Percentiles rank a stretch among this genome's conserved stretches.
Evolutionary conservation across 1,284 basidiomycete genomes (phyloP).

Genomic region (Papiliotrema laurentii): DNA sequence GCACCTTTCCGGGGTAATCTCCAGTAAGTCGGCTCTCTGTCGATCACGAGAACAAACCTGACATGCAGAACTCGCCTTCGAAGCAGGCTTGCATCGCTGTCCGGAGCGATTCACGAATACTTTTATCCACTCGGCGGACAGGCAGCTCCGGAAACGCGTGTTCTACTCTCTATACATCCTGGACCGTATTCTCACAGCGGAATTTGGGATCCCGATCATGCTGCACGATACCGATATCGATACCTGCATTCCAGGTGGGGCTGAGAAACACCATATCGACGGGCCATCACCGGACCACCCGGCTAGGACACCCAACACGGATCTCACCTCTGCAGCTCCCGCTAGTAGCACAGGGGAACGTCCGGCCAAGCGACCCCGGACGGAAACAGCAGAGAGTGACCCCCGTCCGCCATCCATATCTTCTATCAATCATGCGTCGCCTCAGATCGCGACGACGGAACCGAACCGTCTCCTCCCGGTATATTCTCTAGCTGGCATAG

Average conservation of each 20-base stretch:
- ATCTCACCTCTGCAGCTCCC: neutral
- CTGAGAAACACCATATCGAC: constrained; percentile 9
- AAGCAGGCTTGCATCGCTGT: constrained; percentile 26
- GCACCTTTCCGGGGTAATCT: constrained; percentile 16
- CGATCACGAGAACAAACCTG: neutral
- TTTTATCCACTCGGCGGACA: constrained; percentile 7
- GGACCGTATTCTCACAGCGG: constrained; percentile 21
- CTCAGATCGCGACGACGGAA: neutral
- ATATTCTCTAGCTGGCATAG: constrained; percentile 9
- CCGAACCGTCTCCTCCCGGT: neutral
- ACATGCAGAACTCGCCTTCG: constrained; percentile 17
- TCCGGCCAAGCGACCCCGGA: neutral
- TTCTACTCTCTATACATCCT: constrained; percentile 25
- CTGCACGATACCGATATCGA: constrained; percentile 26
- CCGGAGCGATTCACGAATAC: constrained; percentile 15
- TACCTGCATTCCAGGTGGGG: constrained; percentile 19
- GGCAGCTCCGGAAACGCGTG: constrained; percentile 24
- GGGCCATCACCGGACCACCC: constrained; percentile 4
- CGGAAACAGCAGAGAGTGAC: neutral
- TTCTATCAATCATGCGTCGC: neutral
- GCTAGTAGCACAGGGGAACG: neutral
- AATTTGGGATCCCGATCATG: constrained; percentile 24
- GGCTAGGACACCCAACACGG: neutral
- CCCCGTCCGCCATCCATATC: neutral
- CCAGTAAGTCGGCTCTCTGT: constrained; percentile 13